Percentiles rank a stretch among this genome's conserved stretches.
phyloP scores from a whole-genome alignment of 345 rosid species.

The Sapria himalayana region DNA sequence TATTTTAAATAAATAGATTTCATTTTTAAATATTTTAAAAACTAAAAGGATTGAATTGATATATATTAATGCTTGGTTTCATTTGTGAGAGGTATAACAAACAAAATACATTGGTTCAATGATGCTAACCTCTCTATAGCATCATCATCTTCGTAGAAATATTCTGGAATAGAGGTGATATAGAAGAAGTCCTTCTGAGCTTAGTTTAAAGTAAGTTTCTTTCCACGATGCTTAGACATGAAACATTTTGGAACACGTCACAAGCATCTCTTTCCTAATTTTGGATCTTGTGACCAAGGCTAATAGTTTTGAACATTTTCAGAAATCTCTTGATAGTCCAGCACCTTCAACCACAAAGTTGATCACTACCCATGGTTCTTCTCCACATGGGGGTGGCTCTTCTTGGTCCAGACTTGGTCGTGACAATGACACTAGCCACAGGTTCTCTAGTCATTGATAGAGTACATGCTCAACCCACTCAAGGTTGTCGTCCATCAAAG shows the following conservation, averaged over 20 bases:
- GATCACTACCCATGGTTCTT: background rate
- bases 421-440: background rate
- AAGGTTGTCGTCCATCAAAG: background rate
- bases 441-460: background rate
- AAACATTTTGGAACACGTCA: too few relatives aligned
- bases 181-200: too few relatives aligned
- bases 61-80: too few relatives aligned
- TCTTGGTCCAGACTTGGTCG: background rate
- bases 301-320: background rate
- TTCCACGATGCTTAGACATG: background rate
- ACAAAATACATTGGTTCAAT: too few relatives aligned
- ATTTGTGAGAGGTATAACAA: too few relatives aligned
- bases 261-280: background rate
- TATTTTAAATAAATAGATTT: too few relatives aligned
- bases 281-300: background rate
- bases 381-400: background rate
- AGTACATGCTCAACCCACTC: background rate
- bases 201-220: too few relatives aligned
- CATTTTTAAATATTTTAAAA: too few relatives aligned
- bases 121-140: too few relatives aligned
- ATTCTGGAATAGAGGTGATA: too few relatives aligned
- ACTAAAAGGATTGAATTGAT: too few relatives aligned
- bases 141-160: too few relatives aligned
- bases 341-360: background rate
- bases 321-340: background rate